phyloP scores from a whole-genome alignment of 2,329 filamentous ascomycete genomes.

The Calonectria honghensis region DNA sequence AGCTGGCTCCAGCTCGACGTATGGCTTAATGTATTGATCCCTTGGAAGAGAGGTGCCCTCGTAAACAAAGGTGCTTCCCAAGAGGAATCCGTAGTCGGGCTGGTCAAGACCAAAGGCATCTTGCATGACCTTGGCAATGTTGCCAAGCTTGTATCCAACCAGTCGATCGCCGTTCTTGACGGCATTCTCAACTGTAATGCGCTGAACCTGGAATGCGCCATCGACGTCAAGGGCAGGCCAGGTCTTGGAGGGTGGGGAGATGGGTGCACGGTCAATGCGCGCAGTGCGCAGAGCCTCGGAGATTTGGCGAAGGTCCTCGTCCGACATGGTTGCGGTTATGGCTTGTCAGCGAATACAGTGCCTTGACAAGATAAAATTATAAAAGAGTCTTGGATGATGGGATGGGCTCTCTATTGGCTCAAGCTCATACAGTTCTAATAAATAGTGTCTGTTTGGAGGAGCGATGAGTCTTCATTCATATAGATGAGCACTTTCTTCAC shows the following conservation, averaged over 20 bases:
- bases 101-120: conserved; percentile 55
- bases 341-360: background rate
- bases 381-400: background rate
- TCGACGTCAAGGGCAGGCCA: conserved; percentile 48
- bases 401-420: background rate
- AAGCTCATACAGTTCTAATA: background rate
- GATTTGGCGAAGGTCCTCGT: conserved; percentile 38
- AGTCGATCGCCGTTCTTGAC: conserved; percentile 51
- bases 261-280: conserved; percentile 46
- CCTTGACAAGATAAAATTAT: background rate
- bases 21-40: conserved; percentile 52
- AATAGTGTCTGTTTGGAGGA: background rate
- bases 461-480: background rate
- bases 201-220: conserved; percentile 50
- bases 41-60: conserved; percentile 50
- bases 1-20: conserved; percentile 55
- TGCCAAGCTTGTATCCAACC: conserved; percentile 56
- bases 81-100: conserved; percentile 55
- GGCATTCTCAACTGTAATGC: conserved; percentile 48
- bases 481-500: background rate
- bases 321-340: conserved; percentile 1
- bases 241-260: conserved; percentile 48
- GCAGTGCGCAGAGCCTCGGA: conserved; percentile 48
- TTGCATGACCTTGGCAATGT: conserved; percentile 58
- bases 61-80: conserved; percentile 52